Percentiles rank a stretch among this genome's conserved stretches.
Evolutionary conservation across 192 early-diverging fungal species (phyloP).

Genomic region (Backusella morwellensis): DNA sequence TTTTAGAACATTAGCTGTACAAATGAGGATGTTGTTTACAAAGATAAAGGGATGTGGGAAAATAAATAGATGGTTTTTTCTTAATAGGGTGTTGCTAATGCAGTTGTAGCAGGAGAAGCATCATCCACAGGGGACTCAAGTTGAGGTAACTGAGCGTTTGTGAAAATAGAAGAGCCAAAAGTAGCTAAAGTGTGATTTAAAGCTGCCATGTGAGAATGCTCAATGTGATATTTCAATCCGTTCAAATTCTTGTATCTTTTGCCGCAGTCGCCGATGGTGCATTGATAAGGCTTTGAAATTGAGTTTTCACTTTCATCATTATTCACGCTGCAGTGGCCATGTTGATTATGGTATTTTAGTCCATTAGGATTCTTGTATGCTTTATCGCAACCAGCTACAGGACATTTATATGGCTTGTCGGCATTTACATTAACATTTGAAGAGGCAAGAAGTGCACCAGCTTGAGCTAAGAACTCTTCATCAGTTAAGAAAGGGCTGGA

Average conservation of each 20-base stretch:
- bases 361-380: slow-evolving; percentile 99
- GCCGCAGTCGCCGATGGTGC: slow-evolving; percentile 80
- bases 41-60: slow-evolving; percentile 7
- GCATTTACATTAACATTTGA: slow-evolving; percentile 8
- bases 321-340: slow-evolving; percentile 76
- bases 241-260: slow-evolving; percentile 97
- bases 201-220: slow-evolving; percentile 75
- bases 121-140: not conserved
- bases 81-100: slow-evolving; percentile 5
- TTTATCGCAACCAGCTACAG: slow-evolving; percentile 85
- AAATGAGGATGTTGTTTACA: not conserved
- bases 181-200: slow-evolving; percentile 34
- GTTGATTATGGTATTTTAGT: slow-evolving; percentile 96
- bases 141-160: not conserved
- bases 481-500: slow-evolving; percentile 22
- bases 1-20: not conserved
- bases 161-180: slow-evolving; percentile 30
- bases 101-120: not conserved
- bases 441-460: slow-evolving; percentile 33
- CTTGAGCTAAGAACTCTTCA: slow-evolving; percentile 41
- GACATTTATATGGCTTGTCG: slow-evolving; percentile 90
- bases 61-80: not conserved
- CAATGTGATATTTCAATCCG: slow-evolving; percentile 93
- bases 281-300: slow-evolving; percentile 68
- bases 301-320: slow-evolving; percentile 55